A percentile compares a stretch with the other conserved stretches of the same genome.
Evolutionary conservation across 768 basidiomycete species (phyloP).

Genomic region (Podaxis rugospora): DNA sequence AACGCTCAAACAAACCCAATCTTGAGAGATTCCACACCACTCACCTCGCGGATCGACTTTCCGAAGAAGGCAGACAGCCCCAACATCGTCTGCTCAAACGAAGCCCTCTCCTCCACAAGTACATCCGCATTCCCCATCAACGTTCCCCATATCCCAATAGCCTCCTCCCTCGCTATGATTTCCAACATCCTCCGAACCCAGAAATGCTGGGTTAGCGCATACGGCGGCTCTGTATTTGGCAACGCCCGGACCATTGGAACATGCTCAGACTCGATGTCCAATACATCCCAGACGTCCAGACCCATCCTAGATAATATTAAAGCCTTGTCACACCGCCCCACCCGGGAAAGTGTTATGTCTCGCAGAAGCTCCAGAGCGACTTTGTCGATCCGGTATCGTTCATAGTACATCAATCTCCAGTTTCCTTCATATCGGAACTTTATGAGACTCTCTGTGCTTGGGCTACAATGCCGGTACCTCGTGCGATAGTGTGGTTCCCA

Average conservation of each 20-base stretch:
- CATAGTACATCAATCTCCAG: slow-evolving; percentile 44
- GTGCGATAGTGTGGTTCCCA: slow-evolving; percentile 52
- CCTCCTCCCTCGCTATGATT: slow-evolving; percentile 10
- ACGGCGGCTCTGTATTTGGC: not conserved
- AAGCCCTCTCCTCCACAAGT: not conserved
- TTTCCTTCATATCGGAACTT: slow-evolving; percentile 25
- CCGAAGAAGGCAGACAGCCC: slow-evolving; percentile 12
- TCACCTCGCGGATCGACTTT: slow-evolving; percentile 10
- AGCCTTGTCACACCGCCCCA: slow-evolving; percentile 35
- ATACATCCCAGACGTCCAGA: slow-evolving; percentile 54
- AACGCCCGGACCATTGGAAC: not conserved
- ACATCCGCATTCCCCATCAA: not conserved
- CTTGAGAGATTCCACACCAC: not conserved
- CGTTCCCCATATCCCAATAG: slow-evolving; percentile 7
- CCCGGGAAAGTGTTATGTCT: slow-evolving; percentile 30
- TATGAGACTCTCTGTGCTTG: slow-evolving; percentile 31
- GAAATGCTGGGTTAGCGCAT: slow-evolving; percentile 24
- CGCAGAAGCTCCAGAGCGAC: slow-evolving; percentile 36
- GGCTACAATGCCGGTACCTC: slow-evolving; percentile 41
- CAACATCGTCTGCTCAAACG: slow-evolving; percentile 10
- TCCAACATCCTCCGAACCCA: slow-evolving; percentile 8
- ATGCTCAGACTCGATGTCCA: slow-evolving; percentile 25
- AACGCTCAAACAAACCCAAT: not conserved
- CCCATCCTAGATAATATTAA: slow-evolving; percentile 34
- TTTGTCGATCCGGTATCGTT: slow-evolving; percentile 40